Conservation (phyloP, 371 early-diverging fungal genomes). For the Vittaforma corneae region DNA sequence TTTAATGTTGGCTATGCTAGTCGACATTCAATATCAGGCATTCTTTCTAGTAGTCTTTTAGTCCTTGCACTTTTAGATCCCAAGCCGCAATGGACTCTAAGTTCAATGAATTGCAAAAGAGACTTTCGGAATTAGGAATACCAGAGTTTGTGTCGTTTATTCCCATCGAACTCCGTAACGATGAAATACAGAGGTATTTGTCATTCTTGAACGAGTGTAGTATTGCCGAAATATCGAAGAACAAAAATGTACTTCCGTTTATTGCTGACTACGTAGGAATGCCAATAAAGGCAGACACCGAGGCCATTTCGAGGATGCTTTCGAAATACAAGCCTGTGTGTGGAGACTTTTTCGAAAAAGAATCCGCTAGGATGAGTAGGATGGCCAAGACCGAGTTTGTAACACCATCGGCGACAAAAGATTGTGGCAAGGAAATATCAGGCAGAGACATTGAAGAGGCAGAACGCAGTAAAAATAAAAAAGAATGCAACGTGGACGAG, state of each 20-base stretch:
- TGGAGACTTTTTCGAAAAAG: constrained; percentile 18
- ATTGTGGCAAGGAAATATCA: constrained; percentile 8
- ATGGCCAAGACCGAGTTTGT: background rate
- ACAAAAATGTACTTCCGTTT: constrained; percentile 29
- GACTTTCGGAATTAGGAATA: constrained; percentile 21
- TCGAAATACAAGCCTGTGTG: constrained; percentile 13
- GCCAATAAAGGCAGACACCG: constrained; percentile 16
- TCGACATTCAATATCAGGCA: background rate
- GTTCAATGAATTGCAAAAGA: constrained; percentile 29
- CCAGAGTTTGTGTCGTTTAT: constrained; percentile 29
- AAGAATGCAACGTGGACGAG: constrained; percentile 27
- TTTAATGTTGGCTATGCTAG: background rate
- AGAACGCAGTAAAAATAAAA: constrained; percentile 13
- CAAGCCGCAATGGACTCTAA: constrained; percentile 28
- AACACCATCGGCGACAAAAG: background rate
- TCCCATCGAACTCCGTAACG: constrained; percentile 19
- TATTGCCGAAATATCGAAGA: constrained; percentile 25
- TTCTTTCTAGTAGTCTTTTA: too few relatives aligned
- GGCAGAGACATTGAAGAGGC: background rate
- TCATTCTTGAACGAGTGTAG: background rate
- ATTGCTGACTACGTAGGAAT: constrained; percentile 26
- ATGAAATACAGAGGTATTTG: background rate
- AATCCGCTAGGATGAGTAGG: background rate
- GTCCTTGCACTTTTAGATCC: too few relatives aligned
- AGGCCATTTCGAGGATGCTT: constrained; percentile 26